phyloP scores from a whole-genome alignment of 106 monocot species.

The Phalaenopsis equestris region DNA sequence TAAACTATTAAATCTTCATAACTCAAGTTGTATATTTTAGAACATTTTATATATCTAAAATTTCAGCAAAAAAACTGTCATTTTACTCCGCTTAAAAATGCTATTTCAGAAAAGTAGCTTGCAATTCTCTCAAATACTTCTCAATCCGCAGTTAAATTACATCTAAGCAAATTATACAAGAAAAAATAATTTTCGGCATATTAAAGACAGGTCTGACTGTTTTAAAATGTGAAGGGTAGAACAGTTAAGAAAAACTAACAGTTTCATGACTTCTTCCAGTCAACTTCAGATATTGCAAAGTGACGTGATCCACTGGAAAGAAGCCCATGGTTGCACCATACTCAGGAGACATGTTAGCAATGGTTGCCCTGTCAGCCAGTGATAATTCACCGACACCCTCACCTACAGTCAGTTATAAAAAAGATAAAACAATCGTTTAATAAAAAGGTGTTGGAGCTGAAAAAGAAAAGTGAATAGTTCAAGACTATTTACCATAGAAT shows the following conservation, averaged over 20 bases:
- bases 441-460: neutral
- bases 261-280: conserved; percentile 96
- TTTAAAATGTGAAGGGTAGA: neutral
- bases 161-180: neutral
- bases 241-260: conserved; percentile 23
- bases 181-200: neutral
- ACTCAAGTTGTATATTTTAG: neutral
- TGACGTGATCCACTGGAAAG: conserved; percentile 92
- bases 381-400: conserved; percentile 72
- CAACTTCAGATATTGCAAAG: conserved; percentile 71
- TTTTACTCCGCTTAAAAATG: neutral
- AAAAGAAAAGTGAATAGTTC: neutral
- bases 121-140: neutral
- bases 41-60: neutral
- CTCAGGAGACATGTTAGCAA: conserved; percentile 96
- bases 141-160: neutral
- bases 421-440: neutral
- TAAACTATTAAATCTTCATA: neutral
- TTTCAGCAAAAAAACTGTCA: neutral
- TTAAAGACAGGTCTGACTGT: neutral
- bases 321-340: conserved; percentile 99
- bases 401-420: conserved; percentile 29
- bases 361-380: conserved; percentile 86
- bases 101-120: neutral
- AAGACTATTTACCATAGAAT: conserved; percentile 58